Base-by-base conservation (phyloP, 495 filamentous ascomycete genomes). In the Cudoniella acicularis region DNA sequence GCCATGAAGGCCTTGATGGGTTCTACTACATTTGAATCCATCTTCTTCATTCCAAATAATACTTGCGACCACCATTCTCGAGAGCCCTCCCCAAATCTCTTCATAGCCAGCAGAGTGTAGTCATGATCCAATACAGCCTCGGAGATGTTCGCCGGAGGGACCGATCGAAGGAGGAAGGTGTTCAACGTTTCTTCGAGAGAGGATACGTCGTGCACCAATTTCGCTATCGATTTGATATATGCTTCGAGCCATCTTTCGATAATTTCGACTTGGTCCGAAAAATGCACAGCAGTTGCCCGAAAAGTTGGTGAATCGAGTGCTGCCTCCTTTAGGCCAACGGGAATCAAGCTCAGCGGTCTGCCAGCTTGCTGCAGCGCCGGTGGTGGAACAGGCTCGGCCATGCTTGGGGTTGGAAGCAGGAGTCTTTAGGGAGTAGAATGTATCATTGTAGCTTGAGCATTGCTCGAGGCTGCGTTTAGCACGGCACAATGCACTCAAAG, bases 241-340 rank as follows among this genome's bases (percentile, higher is more conserved):
- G 79, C 81, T 42, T 97, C 92, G 22, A 98, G 86, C 94, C 94
- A 98, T 80, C 83, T 86, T 70, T 98, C 95, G 53, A 98, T 82
- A 55, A 83, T 80, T 55, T 98, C 94, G 69, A 96, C 83, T 76
- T 98, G 92, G 61, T 98, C 94, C 27, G 85, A 78, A 75, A 96
- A 96, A 76, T 97, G 92, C 41, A 87, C 73, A 56, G 92, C 85
- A 11, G 90, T 89, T 27, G 92, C 89, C 59, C 94, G 88, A 72
- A 98, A 98, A 40, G 92, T 95, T 21, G 94, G 94, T 2, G 90
- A 94, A 73, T 98, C 94, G 73, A 97, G 87, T 25, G 92, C 89
- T 49, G 94, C 94, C 81, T 98, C 94, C 77, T 90, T 59, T 43
- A 63, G 25, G 0, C 65, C 62, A 30, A 98, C 95, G n/a, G 94